Evolutionary conservation across 352 stramenopile genomes (phyloP).

Genomic region (Phytophthora uliginosa): DNA sequence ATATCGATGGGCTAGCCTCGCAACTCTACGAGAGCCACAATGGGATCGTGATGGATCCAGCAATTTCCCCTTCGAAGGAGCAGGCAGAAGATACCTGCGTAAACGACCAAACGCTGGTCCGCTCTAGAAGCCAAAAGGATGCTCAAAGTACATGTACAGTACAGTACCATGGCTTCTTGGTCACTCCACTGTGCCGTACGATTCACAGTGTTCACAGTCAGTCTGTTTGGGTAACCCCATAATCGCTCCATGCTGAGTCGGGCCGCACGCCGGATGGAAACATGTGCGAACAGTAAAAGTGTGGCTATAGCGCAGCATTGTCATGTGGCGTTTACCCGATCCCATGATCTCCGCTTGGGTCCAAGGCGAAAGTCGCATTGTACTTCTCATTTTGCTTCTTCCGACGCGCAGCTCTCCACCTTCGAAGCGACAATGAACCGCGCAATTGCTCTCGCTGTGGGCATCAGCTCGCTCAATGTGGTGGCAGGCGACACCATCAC

Average conservation of each 20-base stretch:
- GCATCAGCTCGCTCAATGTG: constrained; percentile 17
- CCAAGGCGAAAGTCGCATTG: not conserved
- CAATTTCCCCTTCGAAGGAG: not conserved
- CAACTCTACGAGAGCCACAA: constrained; percentile 13
- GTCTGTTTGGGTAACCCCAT: not conserved
- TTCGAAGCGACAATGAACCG: constrained; percentile 22
- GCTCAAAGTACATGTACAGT: too few species aligned
- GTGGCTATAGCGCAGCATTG: constrained; percentile 11
- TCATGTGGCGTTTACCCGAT: constrained; percentile 9
- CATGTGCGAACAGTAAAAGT: constrained; percentile 17
- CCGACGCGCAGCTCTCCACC: not conserved
- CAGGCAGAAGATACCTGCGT: not conserved
- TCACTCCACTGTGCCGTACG: not conserved
- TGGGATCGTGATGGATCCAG: constrained; percentile 6
- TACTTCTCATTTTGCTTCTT: constrained; percentile 14
- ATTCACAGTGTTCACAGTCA: not conserved
- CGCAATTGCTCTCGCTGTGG: constrained; percentile 20
- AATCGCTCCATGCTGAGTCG: constrained; percentile 7
- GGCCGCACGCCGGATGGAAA: not conserved
- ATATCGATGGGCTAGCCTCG: not conserved
- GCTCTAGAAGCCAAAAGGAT: too few species aligned
- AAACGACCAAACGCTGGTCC: not conserved
- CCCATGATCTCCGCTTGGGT: constrained; percentile 9
- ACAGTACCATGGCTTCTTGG: too few species aligned
- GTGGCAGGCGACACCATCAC: constrained; percentile 22